Percentiles rank a stretch among this genome's conserved stretches.
phyloP scores from a whole-genome alignment of 2,329 filamentous ascomycete species.

The Alternaria viburni region DNA sequence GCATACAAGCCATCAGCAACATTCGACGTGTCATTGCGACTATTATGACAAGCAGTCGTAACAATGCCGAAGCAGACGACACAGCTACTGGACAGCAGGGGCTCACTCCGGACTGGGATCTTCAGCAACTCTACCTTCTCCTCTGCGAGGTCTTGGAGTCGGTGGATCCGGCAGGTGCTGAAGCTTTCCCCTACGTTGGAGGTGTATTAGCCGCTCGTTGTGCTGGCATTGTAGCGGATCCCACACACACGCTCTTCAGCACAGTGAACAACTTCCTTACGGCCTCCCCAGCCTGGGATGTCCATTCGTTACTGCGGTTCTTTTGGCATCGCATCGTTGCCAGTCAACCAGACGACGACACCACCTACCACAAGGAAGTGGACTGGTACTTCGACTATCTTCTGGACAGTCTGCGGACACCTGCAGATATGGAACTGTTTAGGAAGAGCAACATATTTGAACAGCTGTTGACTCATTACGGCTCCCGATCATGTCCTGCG shows the following conservation, averaged over 20 bases:
- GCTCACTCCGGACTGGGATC: slow-evolving; percentile 65
- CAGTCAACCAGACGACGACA: slow-evolving; percentile 76
- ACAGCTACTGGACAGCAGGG: slow-evolving; percentile 9
- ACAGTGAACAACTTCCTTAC: slow-evolving; percentile 88
- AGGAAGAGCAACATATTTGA: slow-evolving; percentile 73
- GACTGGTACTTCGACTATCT: slow-evolving; percentile 77
- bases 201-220: slow-evolving; percentile 76
- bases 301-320: slow-evolving; percentile 61
- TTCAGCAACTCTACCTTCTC: slow-evolving; percentile 78
- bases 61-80: background rate
- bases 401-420: slow-evolving; percentile 68
- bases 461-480: slow-evolving; percentile 72
- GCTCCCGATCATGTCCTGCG: slow-evolving; percentile 68
- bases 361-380: slow-evolving; percentile 70
- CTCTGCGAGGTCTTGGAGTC: slow-evolving; percentile 83
- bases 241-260: slow-evolving; percentile 80
- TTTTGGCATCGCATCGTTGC: slow-evolving; percentile 75
- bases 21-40: slow-evolving; percentile 67
- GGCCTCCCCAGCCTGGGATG: slow-evolving; percentile 75
- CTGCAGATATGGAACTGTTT: slow-evolving; percentile 66
- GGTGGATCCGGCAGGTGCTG: slow-evolving; percentile 35
- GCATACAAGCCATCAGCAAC: slow-evolving; percentile 76
- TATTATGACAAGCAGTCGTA: slow-evolving; percentile 51
- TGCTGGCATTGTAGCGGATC: slow-evolving; percentile 73
- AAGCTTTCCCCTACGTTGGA: slow-evolving; percentile 72